These are phyloP conservation scores for Teratosphaeria pseudoeucalypti DNA, from an alignment of 2,329 filamentous ascomycete species.

Conservation along the genomic window DNA sequence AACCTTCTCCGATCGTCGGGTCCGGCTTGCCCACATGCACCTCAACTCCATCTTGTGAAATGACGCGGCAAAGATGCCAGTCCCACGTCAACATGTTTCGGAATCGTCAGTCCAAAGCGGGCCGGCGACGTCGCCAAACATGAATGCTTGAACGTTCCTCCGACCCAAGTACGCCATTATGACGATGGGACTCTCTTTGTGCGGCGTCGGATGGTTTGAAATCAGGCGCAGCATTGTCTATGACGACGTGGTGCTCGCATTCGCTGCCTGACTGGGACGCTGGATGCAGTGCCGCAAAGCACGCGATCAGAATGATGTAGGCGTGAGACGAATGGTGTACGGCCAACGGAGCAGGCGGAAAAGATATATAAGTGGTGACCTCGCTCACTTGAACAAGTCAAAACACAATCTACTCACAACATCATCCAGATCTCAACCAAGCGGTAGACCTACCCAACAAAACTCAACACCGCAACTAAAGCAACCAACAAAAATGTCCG, in stretches of 20 bases:
- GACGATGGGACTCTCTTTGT: neutral
- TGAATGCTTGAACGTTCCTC: neutral
- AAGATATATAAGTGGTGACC: neutral
- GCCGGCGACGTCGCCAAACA: no score
- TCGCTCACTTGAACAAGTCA: neutral
- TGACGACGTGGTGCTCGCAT: neutral
- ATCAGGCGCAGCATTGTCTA: neutral
- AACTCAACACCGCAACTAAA: neutral
- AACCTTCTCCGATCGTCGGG: neutral
- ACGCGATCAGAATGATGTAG: neutral
- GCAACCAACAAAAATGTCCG: neutral
- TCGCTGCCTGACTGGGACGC: neutral
- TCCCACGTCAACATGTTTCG: neutral
- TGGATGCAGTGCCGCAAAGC: neutral
- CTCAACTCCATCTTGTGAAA: neutral
- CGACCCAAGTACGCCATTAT: neutral
- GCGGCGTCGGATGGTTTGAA: neutral
- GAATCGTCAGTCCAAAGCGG: neutral
- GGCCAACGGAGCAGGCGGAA: neutral
- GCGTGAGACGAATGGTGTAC: neutral
- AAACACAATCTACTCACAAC: neutral
- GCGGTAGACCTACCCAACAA: neutral
- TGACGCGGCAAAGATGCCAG: neutral
- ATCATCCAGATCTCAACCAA: neutral
- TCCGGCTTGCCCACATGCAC: neutral